Base-by-base conservation (phyloP, 1,284 basidiomycete species). In the Volvariella surrecta region DNA sequence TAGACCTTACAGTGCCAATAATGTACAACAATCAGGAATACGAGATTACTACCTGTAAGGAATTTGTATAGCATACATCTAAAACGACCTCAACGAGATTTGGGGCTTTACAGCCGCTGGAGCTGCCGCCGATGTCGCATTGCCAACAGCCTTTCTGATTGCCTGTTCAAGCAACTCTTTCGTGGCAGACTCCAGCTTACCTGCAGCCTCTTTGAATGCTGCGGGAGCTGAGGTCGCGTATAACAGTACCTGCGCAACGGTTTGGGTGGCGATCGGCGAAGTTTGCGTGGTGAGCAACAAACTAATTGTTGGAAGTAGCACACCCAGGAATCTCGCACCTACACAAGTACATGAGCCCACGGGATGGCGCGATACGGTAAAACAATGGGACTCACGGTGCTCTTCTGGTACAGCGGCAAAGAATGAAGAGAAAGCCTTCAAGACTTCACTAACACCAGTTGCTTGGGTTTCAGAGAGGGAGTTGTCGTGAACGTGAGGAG, bases 151-250 rank as follows among this genome's bases (percentile, higher is more conserved):
- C 42, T 82, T 80, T 48, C 93, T 72, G 28, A 97, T 77, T 0
- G 86, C 82, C 31, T 72, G 71, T 58, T 98, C 94, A 42, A 98
- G 63, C 15, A 74, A 60, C 31, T 83, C 79, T 44, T 79, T 66
- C 13, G 74, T 71, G 0, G 71, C 61, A 6, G 70, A 61, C 13
- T 84, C 78, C 40, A 98, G 70, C 30, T 77, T 79, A 2, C 67
- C 72, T 2, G 89, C 86, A 1, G 88, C 91, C 40, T 92, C 87
- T 59, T 90, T 93, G 75, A 98, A 97, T 13, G 86, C 76, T 2
- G 66, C 60, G 0, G 93, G 88, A 2, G 83, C 76, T 0, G 72
- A 64, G 0, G 86, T 76, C 1, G 93, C 94, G 40, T 92, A 79
- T 2, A 72, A 64, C 15, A 98, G 67, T 3, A 97, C 62, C 44